Evolutionary conservation across 31 red algal genomes (phyloP).

Genomic region (Endocladia muricata): DNA sequence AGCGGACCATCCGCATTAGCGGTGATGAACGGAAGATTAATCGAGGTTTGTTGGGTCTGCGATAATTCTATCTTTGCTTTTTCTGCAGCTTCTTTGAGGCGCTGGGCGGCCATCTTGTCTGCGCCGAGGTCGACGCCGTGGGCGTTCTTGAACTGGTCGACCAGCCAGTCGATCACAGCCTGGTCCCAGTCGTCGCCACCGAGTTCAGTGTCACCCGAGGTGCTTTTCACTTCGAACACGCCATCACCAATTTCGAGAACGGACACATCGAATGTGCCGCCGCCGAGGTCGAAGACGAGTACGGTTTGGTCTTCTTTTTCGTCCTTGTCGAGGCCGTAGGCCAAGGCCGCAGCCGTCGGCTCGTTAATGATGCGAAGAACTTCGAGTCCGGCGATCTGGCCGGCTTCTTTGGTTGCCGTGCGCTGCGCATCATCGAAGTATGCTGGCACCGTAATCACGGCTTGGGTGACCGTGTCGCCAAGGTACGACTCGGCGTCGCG

Average conservation of each 20-base stretch:
- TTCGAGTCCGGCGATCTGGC: conserved; percentile 56
- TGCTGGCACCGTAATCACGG: conserved; percentile 68
- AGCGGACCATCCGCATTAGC: background rate
- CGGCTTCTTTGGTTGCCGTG: conserved; percentile 64
- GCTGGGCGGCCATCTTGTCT: background rate
- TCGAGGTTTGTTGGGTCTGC: background rate
- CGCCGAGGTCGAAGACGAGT: background rate
- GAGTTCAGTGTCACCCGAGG: background rate
- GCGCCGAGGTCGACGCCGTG: background rate
- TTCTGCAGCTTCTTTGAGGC: background rate
- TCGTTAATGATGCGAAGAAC: conserved; percentile 72
- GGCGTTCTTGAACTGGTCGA: background rate
- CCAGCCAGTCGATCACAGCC: background rate
- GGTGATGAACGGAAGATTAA: background rate
- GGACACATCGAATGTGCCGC: background rate
- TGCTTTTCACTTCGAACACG: background rate
- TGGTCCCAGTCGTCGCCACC: background rate
- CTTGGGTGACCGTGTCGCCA: conserved; percentile 34
- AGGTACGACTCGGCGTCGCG: conserved; percentile 52
- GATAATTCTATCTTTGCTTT: background rate
- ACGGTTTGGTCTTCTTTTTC: conserved; percentile 1
- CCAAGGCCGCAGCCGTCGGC: conserved; percentile 64
- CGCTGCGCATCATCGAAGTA: conserved; percentile 74
- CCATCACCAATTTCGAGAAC: background rate
- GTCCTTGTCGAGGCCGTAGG: conserved; percentile 70